Conservation (phyloP, 441 rosid species). For the Gossypium lobatum region DNA sequence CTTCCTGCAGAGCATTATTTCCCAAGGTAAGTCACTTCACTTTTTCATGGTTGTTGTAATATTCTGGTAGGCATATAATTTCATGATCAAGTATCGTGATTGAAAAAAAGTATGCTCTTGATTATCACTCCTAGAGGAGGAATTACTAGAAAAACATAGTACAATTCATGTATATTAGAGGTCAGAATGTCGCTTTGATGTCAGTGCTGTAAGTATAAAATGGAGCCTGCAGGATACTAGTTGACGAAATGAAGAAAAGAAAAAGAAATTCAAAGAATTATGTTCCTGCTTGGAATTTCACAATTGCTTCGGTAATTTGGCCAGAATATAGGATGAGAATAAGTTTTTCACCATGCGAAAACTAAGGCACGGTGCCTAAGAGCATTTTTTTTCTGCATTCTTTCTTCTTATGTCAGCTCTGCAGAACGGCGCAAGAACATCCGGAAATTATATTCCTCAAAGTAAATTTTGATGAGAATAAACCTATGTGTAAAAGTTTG, state of each 20-base stretch:
- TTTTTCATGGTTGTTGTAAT: neutral
- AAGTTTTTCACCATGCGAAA: neutral
- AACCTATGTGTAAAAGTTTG: slow-evolving; percentile 93
- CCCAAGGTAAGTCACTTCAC: slow-evolving; percentile 52
- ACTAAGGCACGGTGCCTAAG: neutral
- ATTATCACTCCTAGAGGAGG: neutral
- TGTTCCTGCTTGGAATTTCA: neutral
- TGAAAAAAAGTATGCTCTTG: neutral
- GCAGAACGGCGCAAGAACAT: slow-evolving; percentile 75
- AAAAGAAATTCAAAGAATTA: neutral
- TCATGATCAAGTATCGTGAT: neutral
- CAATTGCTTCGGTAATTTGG: neutral
- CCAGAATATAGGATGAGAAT: neutral
- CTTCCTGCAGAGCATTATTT: slow-evolving; percentile 88
- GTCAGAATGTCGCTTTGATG: neutral
- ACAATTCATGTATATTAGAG: neutral
- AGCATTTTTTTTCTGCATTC: neutral
- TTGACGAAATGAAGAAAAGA: neutral
- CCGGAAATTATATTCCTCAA: slow-evolving; percentile 75
- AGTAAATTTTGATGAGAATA: slow-evolving; percentile 92
- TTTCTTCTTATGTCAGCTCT: slow-evolving; percentile 44
- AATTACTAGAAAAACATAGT: neutral
- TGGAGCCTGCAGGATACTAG: neutral
- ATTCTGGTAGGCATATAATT: neutral
- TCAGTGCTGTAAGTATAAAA: neutral